Conservation (phyloP, 352 stramenopile genomes). For the Nothophytophthora sp. region DNA sequence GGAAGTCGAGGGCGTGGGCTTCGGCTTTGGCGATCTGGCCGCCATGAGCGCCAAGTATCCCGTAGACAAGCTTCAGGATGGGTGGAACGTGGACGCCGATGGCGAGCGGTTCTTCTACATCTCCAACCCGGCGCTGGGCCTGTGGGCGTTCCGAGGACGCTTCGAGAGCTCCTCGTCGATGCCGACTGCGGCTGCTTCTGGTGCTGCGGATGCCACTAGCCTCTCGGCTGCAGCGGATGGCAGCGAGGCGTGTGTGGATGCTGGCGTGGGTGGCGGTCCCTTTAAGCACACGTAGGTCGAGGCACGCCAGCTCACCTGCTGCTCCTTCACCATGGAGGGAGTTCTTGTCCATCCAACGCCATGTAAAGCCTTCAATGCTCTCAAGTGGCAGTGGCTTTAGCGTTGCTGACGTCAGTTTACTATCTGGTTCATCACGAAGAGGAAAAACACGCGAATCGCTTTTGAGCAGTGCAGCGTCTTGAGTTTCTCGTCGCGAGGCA, state of each 20-base stretch:
- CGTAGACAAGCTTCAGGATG: conserved; percentile 85
- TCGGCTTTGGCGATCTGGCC: conserved; percentile 88
- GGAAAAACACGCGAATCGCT: not conserved
- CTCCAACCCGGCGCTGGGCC: conserved; percentile 94
- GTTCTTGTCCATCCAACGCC: too few species aligned
- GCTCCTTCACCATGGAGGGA: too few species aligned
- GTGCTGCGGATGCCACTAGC: conserved; percentile 27
- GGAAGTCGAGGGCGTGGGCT: conserved; percentile 94
- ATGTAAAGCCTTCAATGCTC: too few species aligned
- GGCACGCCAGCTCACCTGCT: too few species aligned
- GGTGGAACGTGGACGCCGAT: conserved; percentile 90
- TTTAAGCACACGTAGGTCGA: conserved; percentile 48
- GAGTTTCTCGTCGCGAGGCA: too few species aligned
- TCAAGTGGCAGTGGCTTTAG: not conserved
- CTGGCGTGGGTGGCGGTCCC: conserved; percentile 77
- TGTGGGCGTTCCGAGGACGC: conserved; percentile 93
- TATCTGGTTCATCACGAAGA: not conserved
- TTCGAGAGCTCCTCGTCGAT: conserved; percentile 63
- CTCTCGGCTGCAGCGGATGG: conserved; percentile 39
- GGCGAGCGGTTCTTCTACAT: conserved; percentile 96
- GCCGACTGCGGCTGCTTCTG: conserved; percentile 5
- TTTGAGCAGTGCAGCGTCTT: not conserved
- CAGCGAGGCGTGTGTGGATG: conserved; percentile 59
- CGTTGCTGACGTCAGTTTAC: not conserved
- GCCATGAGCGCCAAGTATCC: conserved; percentile 88